Evolutionary conservation across 225 moss, liverwort and hornwort species (phyloP), one percentile per base, ranked within the genome.

Genomic region (Physcomitrellopsis africana): DNA sequence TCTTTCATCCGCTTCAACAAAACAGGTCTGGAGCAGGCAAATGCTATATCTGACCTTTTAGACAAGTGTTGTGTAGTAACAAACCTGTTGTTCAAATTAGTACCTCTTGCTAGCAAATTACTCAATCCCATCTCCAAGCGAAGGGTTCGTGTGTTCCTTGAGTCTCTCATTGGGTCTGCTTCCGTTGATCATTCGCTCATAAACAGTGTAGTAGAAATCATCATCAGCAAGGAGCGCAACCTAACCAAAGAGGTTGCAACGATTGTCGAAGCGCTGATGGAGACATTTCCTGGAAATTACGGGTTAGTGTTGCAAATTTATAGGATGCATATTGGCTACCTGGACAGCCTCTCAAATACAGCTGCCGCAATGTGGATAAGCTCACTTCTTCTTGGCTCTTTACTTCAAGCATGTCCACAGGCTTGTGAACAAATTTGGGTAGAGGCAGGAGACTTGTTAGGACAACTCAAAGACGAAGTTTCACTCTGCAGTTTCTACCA

Each of bases 391-490:
- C 57, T 84, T 49, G 79, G 87, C 67, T 77, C 89, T 49, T 84
- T 93, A 57, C 60, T 80, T 58, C 84, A 93, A 80, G 70, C 84
- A 65, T 84, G 79, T 72, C 75, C 87, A 46, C 72, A 74, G 58
- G 93, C 93, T 82, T 85, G 82, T 66, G 93, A 91, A 79, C 70
- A 73, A 26, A 77, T 85, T 67, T 93, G 93, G 93, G 82, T 87
- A 69, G 85, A 89, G 81, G 84, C 89, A 58, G 93, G 91, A 45
- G 67, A 81, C 53, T 78, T 91, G 32, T 61, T 93, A 68, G 80
- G 65, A 42, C 74, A 79, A 41, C 62, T 90, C 60, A 83, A 79
- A 66, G 85, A 86, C 51, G 77, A 80, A 75, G 72, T 61, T 70
- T 85, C 82, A 27, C 81, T 91, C 11, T 67, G 81, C 54, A 87